These are phyloP conservation scores for Aspergillus sp. DNA, from an alignment of 2,329 filamentous ascomycete species.

Conservation along the genomic window DNA sequence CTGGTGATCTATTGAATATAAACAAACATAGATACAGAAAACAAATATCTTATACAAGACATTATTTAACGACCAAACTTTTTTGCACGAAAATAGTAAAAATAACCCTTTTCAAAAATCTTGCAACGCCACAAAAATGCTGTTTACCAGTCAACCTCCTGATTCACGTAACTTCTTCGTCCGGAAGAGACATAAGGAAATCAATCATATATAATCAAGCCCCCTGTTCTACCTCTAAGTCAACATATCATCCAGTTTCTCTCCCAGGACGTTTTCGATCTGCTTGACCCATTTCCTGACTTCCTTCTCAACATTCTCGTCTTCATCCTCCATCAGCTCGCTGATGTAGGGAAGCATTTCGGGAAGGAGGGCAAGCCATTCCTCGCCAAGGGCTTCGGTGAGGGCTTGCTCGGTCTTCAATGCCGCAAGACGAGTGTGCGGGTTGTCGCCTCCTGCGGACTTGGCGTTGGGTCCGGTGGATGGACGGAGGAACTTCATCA, in stretches of 20 bases:
- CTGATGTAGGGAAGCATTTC: constrained; percentile 97
- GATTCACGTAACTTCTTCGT: no score
- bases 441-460: constrained; percentile 48
- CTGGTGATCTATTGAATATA: no score
- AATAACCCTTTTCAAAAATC: no score
- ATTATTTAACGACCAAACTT: no score
- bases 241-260: constrained; percentile 88
- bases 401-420: constrained; percentile 77
- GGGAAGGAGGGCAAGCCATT: constrained; percentile 85
- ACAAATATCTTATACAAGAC: no score
- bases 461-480: constrained; percentile 37
- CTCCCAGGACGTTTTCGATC: constrained; percentile 84
- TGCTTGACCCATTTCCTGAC: constrained; percentile 83
- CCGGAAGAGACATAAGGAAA: no score
- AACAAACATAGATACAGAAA: no score
- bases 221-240: constrained; percentile 48
- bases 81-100: no score
- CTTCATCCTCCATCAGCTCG: constrained; percentile 93
- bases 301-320: constrained; percentile 86
- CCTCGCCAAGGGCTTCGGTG: constrained; percentile 77
- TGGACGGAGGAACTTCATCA: constrained; percentile 71
- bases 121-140: no score
- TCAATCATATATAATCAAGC: no score
- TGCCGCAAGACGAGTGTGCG: constrained; percentile 71
- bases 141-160: no score